Evolutionary conservation across 371 early-diverging fungal genomes (phyloP), one percentile per base, ranked within the genome.

Genomic region (Aphelidium insulamus): DNA sequence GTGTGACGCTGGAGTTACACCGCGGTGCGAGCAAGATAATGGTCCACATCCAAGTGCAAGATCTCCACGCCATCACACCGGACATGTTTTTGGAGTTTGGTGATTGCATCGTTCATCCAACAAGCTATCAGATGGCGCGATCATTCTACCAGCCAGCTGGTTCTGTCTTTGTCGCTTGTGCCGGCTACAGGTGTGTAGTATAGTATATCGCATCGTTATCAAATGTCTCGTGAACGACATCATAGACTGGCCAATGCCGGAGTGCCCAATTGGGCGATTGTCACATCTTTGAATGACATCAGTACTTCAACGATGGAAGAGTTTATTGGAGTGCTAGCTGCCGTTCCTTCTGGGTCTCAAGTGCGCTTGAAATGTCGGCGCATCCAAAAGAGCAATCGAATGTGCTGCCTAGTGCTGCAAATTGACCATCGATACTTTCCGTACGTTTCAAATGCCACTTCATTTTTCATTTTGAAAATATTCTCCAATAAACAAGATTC

Each of bases 51-150:
- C 19, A 18, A 5, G 63, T 78, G 1, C 75, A 83, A 44, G 77
- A 86, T 44, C 47, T 91, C 34, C 77, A 83, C 43, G 33, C 50
- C 2, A 59, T 73, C 29, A 74, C 77, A 19, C 81, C 83, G 1
- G 48, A 57, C 41, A 48, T 59, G 5, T 73, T 59, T 33, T 45
- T 91, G 11, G 81, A 86, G 44, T 57, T 86, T 21, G 90, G 90
- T 28, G 92, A 87, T 24, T 72, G 69, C 10, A 61, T 72, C 15
- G 50, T 85, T 22, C 73, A 84, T 48, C 68, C 82, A 36, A 44
- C 86, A 4, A 74, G 77, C 12, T 86, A 81, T 48, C 85, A 85
- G 49, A 59, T 83, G 26, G 87, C 86, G 0, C 62, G 71, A 29
- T 62, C 66, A 4, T 78, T 69, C 44, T 59, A 62, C 12, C 53